Conservation (phyloP, 139 green algal genomes). For the Coelastrella sp. region DNA sequence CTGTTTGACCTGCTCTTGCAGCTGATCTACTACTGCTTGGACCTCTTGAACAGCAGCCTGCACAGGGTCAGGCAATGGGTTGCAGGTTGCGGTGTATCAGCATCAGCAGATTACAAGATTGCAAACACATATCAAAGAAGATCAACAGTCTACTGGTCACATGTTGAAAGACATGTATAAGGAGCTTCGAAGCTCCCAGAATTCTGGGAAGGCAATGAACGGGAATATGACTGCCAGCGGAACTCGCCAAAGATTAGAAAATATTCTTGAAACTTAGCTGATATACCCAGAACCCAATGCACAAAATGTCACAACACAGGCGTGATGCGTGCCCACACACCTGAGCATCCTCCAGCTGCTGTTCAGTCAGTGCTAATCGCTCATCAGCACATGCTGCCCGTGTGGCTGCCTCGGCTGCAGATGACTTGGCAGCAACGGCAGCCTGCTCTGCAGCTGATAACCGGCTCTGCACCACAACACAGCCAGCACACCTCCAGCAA, state of each 20-base stretch:
- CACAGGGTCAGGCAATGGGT: background rate
- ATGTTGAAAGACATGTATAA: background rate
- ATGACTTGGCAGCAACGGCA: constrained; percentile 33
- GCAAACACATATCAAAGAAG: background rate
- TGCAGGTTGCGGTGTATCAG: background rate
- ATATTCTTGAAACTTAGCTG: no score
- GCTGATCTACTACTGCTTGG: background rate
- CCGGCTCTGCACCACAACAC: constrained; percentile 32
- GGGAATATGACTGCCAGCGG: no score
- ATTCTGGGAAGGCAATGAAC: background rate
- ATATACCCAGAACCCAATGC: no score
- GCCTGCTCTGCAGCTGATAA: constrained; percentile 47
- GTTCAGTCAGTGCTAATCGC: constrained; percentile 50
- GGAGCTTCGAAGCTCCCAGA: no score
- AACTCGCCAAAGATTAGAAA: no score
- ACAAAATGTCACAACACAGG: no score
- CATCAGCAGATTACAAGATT: background rate
- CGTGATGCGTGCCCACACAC: background rate
- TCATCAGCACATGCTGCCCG: constrained; percentile 65
- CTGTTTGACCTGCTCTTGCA: constrained; percentile 6
- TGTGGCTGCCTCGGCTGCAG: constrained; percentile 56
- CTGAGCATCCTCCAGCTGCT: constrained; percentile 47
- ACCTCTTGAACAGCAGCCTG: constrained; percentile 21
- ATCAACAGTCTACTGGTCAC: background rate
- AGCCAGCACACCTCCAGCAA: background rate